phyloP scores from a whole-genome alignment of 768 basidiomycete species.

The Epithele typhae region DNA sequence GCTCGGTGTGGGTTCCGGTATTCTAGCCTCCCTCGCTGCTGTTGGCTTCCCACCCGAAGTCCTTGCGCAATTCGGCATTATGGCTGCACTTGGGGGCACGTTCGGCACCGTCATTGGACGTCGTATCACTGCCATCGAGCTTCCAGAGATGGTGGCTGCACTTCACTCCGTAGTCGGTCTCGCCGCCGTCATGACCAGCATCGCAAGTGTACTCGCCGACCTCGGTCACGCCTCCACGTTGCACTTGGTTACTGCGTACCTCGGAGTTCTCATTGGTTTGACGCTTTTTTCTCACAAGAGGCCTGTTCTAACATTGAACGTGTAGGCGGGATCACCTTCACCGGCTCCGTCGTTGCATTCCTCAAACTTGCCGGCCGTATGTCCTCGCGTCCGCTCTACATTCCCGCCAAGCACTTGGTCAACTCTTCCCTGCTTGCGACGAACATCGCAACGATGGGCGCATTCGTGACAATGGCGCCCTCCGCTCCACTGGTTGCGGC shows the following conservation, averaged over 20 bases:
- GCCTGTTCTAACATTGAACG: neutral
- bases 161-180: conserved; percentile 88
- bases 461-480: conserved; percentile 68
- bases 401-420: conserved; percentile 76
- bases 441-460: conserved; percentile 71
- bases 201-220: conserved; percentile 75
- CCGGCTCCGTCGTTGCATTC: conserved; percentile 87
- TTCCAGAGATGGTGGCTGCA: conserved; percentile 80
- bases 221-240: conserved; percentile 63
- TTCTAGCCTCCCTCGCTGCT: conserved; percentile 74
- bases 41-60: conserved; percentile 78
- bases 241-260: conserved; percentile 81
- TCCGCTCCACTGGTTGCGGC: conserved; percentile 72
- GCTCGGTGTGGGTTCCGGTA: conserved; percentile 78
- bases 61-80: conserved; percentile 72
- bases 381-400: conserved; percentile 63
- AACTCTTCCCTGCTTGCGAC: conserved; percentile 68
- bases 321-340: conserved; percentile 78
- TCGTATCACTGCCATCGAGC: conserved; percentile 81
- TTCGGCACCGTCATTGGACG: conserved; percentile 73
- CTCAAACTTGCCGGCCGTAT: conserved; percentile 82
- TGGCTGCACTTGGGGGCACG: conserved; percentile 69
- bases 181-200: conserved; percentile 83
- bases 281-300: neutral
- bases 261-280: conserved; percentile 80